Percentiles rank a stretch among this genome's conserved stretches.
These are phyloP conservation scores for Amphibolis antarctica DNA, from an alignment of 106 monocot genomes.

Conservation along the genomic window DNA sequence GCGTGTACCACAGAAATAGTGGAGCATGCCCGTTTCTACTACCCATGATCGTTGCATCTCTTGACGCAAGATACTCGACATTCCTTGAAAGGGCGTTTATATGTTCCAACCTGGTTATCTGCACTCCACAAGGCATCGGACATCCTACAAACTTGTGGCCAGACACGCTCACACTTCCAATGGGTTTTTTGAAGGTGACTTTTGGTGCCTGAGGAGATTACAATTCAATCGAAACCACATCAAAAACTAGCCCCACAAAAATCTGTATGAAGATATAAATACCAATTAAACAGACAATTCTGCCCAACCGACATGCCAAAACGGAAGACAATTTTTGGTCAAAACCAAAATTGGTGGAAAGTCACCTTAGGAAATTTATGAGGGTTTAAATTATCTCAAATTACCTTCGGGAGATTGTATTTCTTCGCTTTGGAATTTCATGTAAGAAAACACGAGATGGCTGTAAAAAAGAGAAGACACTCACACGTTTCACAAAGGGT, in stretches of 20 bases:
- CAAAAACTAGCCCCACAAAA: background rate
- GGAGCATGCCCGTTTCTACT: constrained; percentile 84
- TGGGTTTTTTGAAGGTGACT: constrained; percentile 42
- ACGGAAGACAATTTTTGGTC: too few species aligned
- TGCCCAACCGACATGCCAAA: too few species aligned
- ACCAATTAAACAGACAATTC: background rate
- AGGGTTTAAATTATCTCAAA: too few species aligned
- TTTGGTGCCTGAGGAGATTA: constrained; percentile 27
- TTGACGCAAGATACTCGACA: constrained; percentile 80
- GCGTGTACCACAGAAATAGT: constrained; percentile 87
- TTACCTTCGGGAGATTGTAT: too few species aligned
- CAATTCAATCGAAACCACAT: background rate
- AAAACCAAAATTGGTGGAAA: too few species aligned
- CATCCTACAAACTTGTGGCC: constrained; percentile 84
- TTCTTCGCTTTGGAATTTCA: too few species aligned
- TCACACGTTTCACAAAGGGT: constrained; percentile 30
- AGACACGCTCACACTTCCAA: constrained; percentile 79
- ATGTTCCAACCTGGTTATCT: constrained; percentile 59
- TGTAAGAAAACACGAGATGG: background rate
- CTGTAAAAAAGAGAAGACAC: background rate
- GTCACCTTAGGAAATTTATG: too few species aligned
- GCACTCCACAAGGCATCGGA: constrained; percentile 85
- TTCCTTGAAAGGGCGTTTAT: constrained; percentile 72
- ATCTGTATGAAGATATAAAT: background rate
- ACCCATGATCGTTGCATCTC: constrained; percentile 94